Evolutionary conservation across 768 basidiomycete genomes (phyloP).

Genomic region (Suillus weaverae): DNA sequence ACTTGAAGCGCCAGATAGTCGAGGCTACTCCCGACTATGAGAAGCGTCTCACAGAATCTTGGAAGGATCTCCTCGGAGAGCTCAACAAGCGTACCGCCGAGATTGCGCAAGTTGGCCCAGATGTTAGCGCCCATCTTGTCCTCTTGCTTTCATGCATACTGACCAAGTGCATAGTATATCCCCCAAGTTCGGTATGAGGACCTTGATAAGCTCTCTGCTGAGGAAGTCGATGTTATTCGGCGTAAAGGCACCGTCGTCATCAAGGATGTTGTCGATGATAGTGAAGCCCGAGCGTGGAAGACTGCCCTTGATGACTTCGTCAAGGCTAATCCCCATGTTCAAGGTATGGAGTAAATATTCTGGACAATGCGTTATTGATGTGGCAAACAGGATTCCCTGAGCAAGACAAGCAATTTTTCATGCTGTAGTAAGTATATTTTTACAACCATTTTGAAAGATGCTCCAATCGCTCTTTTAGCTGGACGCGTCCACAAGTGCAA

Average conservation of each 20-base stretch:
- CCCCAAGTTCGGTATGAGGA: conserved; percentile 63
- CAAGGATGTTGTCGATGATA: conserved; percentile 56
- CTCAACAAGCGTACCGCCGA: conserved; percentile 45
- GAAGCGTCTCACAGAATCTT: conserved; percentile 49
- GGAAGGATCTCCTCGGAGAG: conserved; percentile 58
- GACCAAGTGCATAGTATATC: conserved; percentile 44
- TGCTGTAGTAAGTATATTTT: conserved; percentile 56
- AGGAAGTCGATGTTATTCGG: conserved; percentile 50
- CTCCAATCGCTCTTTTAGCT: conserved; percentile 29
- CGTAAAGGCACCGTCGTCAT: conserved; percentile 64
- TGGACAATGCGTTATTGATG: not conserved
- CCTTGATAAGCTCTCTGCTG: conserved; percentile 44
- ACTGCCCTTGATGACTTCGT: conserved; percentile 55
- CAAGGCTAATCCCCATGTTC: conserved; percentile 52
- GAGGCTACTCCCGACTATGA: conserved; percentile 42
- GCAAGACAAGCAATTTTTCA: conserved; percentile 68
- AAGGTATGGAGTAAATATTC: conserved; percentile 39
- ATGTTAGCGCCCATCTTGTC: conserved; percentile 38
- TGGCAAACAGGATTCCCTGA: conserved; percentile 46
- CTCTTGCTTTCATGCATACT: not conserved
- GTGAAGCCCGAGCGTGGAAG: conserved; percentile 60
- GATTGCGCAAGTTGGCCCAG: conserved; percentile 48
- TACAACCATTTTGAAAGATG: not conserved
- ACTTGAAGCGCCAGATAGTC: conserved; percentile 61
- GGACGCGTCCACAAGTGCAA: conserved; percentile 57